Base-by-base conservation (phyloP, 2,329 filamentous ascomycete species). In the Clarireedia sp. region DNA sequence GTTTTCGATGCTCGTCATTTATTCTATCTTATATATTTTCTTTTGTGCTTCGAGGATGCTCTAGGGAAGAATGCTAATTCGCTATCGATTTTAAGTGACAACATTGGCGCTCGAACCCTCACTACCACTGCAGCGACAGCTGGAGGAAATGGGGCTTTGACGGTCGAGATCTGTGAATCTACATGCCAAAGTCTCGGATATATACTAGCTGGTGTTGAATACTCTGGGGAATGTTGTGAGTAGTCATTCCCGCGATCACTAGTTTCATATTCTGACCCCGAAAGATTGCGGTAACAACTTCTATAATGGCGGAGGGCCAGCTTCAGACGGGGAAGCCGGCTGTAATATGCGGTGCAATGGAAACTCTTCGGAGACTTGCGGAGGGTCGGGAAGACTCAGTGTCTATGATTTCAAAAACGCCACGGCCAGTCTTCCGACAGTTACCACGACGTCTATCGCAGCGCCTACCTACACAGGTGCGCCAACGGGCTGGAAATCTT, bases 151-250 rank as follows among this genome's bases (percentile, higher is more conserved):
- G 50, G 21, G 21, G 44, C 37, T 24, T 59, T 65, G 55, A 65
- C 64, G 29, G 54, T 63, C 29, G 60, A 46, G 10, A 53, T 60
- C 16, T 66, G 64, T 54, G 44, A 62, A 9, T 36, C 50, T 6
- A 58, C 64, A 24, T 66, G 64, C 51, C 53, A 60, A 36, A 56
- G 12, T 29, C 56, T 59, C 7, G 63, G 60, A 6, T 76, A 73
- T 58, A 50, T 56, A 16, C 62, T 77, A 71, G 66, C 69, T 52
- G 76, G 75, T 38, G 63, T 75, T 26, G 75, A 78, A 60, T 77
- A 77, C 55, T 66, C 70, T 41, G 66, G 70, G 5, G 73, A 77
- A 62, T 77, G 71, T 58, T 75, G 60, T 63, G 55, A 59, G 61
- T 58, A n/a, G 9, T 24, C 23, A 7, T 21, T 21, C 9, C 21